Evolutionary conservation across 164 flowering plant genomes (phyloP).

Genomic region (Houttuynia cordata): DNA sequence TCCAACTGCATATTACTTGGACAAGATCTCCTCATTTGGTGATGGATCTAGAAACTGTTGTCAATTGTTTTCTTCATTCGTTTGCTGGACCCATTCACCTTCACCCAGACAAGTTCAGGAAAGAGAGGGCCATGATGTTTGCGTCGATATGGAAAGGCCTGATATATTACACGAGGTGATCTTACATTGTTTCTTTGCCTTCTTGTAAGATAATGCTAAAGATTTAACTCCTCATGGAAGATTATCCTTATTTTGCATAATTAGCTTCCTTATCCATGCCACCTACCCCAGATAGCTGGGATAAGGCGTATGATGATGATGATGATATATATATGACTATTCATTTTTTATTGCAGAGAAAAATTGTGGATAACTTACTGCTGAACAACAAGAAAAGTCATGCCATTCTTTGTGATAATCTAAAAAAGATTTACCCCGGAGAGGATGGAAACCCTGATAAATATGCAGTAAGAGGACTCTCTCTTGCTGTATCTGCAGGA

Average conservation of each 20-base stretch:
- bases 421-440: slow-evolving; percentile 79
- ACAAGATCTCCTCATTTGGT: slow-evolving; percentile 46
- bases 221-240: no score
- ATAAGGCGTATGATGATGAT: no score
- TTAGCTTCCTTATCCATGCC: no score
- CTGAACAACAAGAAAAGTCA: slow-evolving; percentile 42
- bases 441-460: slow-evolving; percentile 90
- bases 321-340: no score
- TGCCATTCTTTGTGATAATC: slow-evolving; percentile 57
- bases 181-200: not conserved
- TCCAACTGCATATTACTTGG: slow-evolving; percentile 42
- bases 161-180: slow-evolving; percentile 71
- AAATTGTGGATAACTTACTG: slow-evolving; percentile 64
- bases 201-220: no score
- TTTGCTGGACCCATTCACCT: slow-evolving; percentile 24
- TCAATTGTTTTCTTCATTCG: slow-evolving; percentile 30
- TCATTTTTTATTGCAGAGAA: slow-evolving; percentile 58
- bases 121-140: slow-evolving; percentile 41
- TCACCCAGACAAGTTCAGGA: slow-evolving; percentile 23
- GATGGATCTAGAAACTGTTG: slow-evolving; percentile 28
- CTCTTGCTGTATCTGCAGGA: slow-evolving; percentile 82
- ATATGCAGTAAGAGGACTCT: slow-evolving; percentile 75
- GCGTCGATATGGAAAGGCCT: slow-evolving; percentile 45
- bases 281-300: no score
- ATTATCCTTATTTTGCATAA: not conserved